Base-by-base conservation (phyloP, 83 land plant species). In the Thuja plicata region DNA sequence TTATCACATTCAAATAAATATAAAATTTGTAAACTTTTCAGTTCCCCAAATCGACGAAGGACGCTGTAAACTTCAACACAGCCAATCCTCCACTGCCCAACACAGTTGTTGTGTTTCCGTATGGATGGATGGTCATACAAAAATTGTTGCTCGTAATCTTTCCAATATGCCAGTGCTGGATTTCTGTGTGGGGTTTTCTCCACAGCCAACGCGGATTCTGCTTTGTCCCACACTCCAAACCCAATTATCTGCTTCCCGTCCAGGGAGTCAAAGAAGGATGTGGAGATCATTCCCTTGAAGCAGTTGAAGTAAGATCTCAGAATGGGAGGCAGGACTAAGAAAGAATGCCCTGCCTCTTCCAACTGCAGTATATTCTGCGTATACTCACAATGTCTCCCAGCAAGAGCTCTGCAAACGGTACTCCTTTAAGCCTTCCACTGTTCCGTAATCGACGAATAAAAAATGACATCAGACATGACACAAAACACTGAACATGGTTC, bases 271-370 rank as follows among this genome's bases (percentile, higher is more conserved):
- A 35, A 86, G 71, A 86, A 86, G 0, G 87, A 55, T 27, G 17
- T 35, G 10, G 87, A 86, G 0, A 35, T 2, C 38, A 86, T n/a
- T 17, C 87, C 87, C 0, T n/a, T 86, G 24, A 60, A 19, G 5
- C 46, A 37, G 34, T 15, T 16, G 19, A 57, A 60, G 8, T 86
- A 86, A 12, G 87, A 57, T 35, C 55, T 86, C 5, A 86, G 70
- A 16, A 86, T 16, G n/a, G 87, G 30, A 60, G 73, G n/a, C 87
- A 86, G 16, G 60, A 57, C 11, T 86, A 86, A 10, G 87, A 86
- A 17, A 86, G 10, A 11, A 60, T 2, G 27, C 57, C 45, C 45
- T 86, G 87, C 57, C 5, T 55, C 71, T 86, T 60, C 41, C 38
- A 86, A 38, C 45, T 24, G 3, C 24, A 35, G 45, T 55, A 24